phyloP scores from a whole-genome alignment of 768 basidiomycete species.

The Lactarius pseudohatsudake region DNA sequence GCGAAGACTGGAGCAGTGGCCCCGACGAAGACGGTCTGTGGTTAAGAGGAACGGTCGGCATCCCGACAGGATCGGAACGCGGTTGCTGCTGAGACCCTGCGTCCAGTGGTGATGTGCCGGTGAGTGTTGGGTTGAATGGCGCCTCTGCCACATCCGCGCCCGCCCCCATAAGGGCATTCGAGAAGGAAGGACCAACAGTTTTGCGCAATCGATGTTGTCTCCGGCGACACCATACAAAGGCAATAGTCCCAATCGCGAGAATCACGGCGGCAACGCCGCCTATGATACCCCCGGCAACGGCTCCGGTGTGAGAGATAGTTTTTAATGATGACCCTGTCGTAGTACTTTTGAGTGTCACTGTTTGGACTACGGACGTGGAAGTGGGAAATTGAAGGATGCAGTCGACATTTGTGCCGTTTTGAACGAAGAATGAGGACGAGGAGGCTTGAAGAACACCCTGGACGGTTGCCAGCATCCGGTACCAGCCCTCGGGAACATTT shows the following conservation, averaged over 20 bases:
- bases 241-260: neutral
- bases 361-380: constrained; percentile 17
- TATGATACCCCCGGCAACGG: constrained; percentile 53
- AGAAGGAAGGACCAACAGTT: too few relatives aligned
- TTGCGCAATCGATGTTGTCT: neutral
- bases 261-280: constrained; percentile 43
- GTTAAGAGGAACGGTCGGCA: neutral
- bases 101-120: neutral
- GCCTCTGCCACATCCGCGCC: too few relatives aligned
- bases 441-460: constrained; percentile 5
- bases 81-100: neutral
- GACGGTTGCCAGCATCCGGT: constrained; percentile 36
- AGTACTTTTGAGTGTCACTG: neutral
- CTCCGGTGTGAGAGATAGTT: constrained; percentile 38
- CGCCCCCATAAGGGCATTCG: too few relatives aligned
- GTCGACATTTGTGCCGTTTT: constrained; percentile 38
- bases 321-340: neutral
- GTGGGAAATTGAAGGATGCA: constrained; percentile 35
- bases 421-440: constrained; percentile 40
- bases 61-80: neutral
- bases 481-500: constrained; percentile 50
- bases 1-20: neutral
- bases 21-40: neutral
- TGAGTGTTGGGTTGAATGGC: neutral
- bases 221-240: neutral